These are phyloP conservation scores for Tephrocybe sp. DNA, from an alignment of 768 basidiomycete genomes.

Conservation along the genomic window DNA sequence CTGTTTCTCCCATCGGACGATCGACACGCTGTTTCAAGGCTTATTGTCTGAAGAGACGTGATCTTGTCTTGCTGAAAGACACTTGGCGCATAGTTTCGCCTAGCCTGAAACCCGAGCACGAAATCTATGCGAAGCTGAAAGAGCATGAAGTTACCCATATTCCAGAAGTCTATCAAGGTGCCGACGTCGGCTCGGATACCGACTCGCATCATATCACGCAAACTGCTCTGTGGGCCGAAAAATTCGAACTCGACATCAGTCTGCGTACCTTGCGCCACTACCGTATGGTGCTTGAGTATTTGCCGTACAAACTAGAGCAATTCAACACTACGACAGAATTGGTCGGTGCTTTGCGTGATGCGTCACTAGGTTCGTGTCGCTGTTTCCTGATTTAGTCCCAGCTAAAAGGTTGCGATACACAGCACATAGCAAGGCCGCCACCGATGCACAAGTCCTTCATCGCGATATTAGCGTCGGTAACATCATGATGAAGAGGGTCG, in stretches of 20 bases:
- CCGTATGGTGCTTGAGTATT: too few species aligned
- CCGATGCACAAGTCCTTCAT: not conserved
- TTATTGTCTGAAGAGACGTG: not conserved
- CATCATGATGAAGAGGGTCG: too few species aligned
- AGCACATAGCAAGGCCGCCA: too few species aligned
- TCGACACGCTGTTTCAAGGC: slow-evolving; percentile 4
- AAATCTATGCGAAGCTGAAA: not conserved
- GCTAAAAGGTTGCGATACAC: too few species aligned
- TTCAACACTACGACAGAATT: not conserved
- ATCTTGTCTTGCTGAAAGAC: not conserved
- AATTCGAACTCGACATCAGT: too few species aligned
- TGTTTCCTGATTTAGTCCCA: too few species aligned
- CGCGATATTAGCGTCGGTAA: slow-evolving; percentile 5
- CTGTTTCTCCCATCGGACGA: not conserved
- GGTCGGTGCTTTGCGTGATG: too few species aligned
- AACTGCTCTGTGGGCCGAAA: not conserved
- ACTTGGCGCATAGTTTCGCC: slow-evolving; percentile 1
- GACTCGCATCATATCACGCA: too few species aligned
- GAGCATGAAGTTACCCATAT: not conserved
- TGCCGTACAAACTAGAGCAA: not conserved
- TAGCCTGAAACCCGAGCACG: not conserved
- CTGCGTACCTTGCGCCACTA: too few species aligned
- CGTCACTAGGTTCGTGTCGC: too few species aligned
- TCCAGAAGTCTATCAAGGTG: too few species aligned
- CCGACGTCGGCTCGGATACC: too few species aligned